Evolutionary conservation across 2,329 filamentous ascomycete species (phyloP).

Genomic region (Pestalotiopsis sp.): DNA sequence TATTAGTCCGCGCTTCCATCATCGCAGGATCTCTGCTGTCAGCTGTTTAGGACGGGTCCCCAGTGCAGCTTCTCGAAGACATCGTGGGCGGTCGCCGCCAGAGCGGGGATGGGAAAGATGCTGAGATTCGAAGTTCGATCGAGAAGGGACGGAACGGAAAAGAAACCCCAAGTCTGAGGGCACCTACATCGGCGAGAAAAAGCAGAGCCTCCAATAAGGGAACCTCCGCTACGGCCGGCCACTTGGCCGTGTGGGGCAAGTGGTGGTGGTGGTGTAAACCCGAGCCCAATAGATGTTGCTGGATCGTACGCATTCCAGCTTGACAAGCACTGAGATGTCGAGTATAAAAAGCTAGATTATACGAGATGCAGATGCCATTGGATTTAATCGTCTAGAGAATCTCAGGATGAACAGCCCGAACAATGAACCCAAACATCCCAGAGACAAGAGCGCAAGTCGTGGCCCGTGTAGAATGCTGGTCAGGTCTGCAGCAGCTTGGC

Average conservation of each 20-base stretch:
- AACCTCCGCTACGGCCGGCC: conserved; percentile 26
- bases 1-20: not conserved
- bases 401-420: not conserved
- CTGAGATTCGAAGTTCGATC: not conserved
- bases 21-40: not conserved
- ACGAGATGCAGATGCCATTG: not conserved
- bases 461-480: not conserved
- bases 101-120: not conserved
- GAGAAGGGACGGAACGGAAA: not conserved
- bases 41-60: not conserved
- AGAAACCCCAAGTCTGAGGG: not conserved
- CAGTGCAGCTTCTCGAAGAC: not conserved
- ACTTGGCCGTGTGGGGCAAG: conserved; percentile 29
- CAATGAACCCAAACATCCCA: not conserved
- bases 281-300: not conserved
- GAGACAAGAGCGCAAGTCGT: not conserved
- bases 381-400: not conserved
- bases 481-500: not conserved
- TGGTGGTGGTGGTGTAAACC: not conserved
- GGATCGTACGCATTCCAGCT: not conserved
- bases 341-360: not conserved
- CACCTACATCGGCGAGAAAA: not conserved
- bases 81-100: not conserved
- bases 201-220: conserved; percentile 12
- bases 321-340: not conserved